Evolutionary conservation across 2,329 filamentous ascomycete species (phyloP).

Genomic region (Colletotrichum sp.): DNA sequence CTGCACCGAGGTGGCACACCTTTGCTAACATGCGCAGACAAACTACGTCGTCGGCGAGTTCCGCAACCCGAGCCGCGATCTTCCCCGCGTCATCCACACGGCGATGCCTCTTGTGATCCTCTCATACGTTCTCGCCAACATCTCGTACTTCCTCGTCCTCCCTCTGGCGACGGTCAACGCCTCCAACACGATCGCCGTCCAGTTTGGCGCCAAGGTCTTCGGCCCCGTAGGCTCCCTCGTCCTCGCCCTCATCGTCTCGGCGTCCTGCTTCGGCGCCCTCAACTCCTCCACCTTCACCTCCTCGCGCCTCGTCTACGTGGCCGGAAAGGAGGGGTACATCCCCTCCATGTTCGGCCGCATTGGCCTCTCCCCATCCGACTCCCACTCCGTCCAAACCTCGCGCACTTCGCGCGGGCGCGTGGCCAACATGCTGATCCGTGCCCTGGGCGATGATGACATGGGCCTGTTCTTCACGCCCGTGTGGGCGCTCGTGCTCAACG

Average conservation of each 20-base stretch:
- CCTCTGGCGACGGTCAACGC: conserved; percentile 81
- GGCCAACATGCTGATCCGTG: conserved; percentile 60
- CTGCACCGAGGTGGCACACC: not conserved
- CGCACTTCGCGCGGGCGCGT: conserved; percentile 61
- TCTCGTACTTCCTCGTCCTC: conserved; percentile 93
- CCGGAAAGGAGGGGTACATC: conserved; percentile 93
- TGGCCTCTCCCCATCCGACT: conserved; percentile 63
- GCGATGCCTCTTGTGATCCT: conserved; percentile 94
- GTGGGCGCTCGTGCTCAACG: conserved; percentile 86
- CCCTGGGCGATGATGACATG: conserved; percentile 77
- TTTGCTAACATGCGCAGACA: conserved; percentile 60
- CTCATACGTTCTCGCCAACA: conserved; percentile 87
- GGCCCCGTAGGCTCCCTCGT: conserved; percentile 82
- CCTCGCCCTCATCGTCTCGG: conserved; percentile 86
- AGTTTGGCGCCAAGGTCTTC: conserved; percentile 90
- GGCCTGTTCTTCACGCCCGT: conserved; percentile 94
- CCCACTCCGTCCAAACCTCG: conserved; percentile 43
- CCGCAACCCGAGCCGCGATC: conserved; percentile 85
- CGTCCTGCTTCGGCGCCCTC: conserved; percentile 91
- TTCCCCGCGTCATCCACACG: conserved; percentile 94
- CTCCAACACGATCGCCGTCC: conserved; percentile 93
- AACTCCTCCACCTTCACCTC: conserved; percentile 96
- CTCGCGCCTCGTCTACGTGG: conserved; percentile 89
- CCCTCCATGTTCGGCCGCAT: conserved; percentile 84
- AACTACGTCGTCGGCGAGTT: conserved; percentile 99